These are phyloP conservation scores for Clitopilus passeckerianus DNA, from an alignment of 768 basidiomycete genomes.

Conservation along the genomic window DNA sequence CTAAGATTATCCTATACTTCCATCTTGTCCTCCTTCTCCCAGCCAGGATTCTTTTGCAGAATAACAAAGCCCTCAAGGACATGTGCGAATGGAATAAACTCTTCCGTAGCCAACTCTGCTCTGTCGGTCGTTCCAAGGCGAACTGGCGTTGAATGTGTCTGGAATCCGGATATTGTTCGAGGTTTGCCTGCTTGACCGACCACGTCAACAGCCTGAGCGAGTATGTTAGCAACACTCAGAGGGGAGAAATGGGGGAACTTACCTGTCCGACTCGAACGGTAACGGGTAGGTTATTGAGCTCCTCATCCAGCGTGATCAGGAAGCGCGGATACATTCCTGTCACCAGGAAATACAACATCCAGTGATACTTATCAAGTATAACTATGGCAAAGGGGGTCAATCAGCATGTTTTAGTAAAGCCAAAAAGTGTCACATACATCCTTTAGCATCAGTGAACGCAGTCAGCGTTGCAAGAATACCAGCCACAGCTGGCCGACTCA, in stretches of 20 bases:
- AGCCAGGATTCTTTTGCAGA: slow-evolving; percentile 88
- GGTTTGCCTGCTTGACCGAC: slow-evolving; percentile 98
- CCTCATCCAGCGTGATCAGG: slow-evolving; percentile 94
- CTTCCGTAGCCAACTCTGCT: slow-evolving; percentile 95
- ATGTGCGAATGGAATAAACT: slow-evolving; percentile 86
- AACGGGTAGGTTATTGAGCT: slow-evolving; percentile 79
- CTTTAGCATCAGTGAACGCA: slow-evolving; percentile 91
- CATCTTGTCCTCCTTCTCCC: slow-evolving; percentile 84
- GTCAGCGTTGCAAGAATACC: slow-evolving; percentile 85
- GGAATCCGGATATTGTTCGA: slow-evolving; percentile 95
- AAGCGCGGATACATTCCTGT: slow-evolving; percentile 98
- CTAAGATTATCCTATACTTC: slow-evolving; percentile 43
- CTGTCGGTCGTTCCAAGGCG: slow-evolving; percentile 92
- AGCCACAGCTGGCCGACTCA: slow-evolving; percentile 86
- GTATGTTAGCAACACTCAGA: slow-evolving; percentile 1
- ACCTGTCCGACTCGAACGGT: slow-evolving; percentile 94
- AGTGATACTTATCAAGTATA: slow-evolving; percentile 91
- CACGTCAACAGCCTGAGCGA: slow-evolving; percentile 82
- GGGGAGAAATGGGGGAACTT: slow-evolving; percentile 14
- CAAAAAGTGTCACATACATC: slow-evolving; percentile 56
- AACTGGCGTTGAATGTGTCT: slow-evolving; percentile 96
- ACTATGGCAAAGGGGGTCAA: slow-evolving; percentile 43
- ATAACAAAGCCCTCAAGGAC: slow-evolving; percentile 93
- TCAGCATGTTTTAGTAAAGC: background rate
- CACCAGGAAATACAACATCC: slow-evolving; percentile 97